These are phyloP conservation scores for Pythium sukuiense DNA, from an alignment of 352 stramenopile genomes.

Conservation along the genomic window DNA sequence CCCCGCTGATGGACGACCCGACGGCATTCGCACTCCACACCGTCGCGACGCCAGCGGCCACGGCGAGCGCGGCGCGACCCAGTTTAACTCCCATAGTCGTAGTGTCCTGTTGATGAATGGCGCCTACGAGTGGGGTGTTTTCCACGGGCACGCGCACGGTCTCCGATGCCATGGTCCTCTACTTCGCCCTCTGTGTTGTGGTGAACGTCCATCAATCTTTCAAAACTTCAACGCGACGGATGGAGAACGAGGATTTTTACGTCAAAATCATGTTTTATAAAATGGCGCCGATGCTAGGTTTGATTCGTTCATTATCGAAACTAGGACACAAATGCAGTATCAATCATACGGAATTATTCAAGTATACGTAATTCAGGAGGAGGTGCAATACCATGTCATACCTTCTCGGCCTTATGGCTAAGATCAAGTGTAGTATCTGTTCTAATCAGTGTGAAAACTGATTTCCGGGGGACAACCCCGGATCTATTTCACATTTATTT, in stretches of 20 bases:
- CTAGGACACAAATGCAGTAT: no score
- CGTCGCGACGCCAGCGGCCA: conserved; percentile 7
- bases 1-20: background rate
- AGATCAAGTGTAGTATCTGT: conserved; percentile 93
- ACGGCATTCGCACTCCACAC: conserved; percentile 3
- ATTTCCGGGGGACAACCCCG: conserved; percentile 56
- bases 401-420: conserved; percentile 89
- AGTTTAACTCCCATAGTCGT: background rate
- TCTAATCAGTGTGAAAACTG: conserved; percentile 93
- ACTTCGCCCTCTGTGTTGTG: background rate
- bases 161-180: background rate
- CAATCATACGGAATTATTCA: no score
- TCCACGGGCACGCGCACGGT: background rate
- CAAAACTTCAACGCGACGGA: background rate
- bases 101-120: background rate
- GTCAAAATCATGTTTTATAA: no score
- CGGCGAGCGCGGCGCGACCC: conserved; percentile 3
- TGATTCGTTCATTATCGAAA: no score
- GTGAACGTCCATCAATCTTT: conserved; percentile 14
- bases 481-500: conserved; percentile 89
- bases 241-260: no score
- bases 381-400: no score
- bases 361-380: no score
- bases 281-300: no score
- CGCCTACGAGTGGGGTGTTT: background rate